Evolutionary conservation across 2,329 filamentous ascomycete genomes (phyloP).

Genomic region (Phialophora verrucosa): DNA sequence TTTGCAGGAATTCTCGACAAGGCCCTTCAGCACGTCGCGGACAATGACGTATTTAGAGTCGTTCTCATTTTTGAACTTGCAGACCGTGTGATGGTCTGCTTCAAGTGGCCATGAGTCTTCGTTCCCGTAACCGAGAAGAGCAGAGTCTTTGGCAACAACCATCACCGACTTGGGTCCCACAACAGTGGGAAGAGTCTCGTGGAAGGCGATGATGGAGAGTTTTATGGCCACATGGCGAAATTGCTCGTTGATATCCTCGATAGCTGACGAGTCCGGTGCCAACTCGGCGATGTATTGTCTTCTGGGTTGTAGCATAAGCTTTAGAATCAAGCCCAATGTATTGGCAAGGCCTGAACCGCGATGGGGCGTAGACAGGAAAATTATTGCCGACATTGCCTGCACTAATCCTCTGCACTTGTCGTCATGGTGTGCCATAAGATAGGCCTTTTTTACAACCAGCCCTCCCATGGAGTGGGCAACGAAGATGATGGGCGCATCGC

Average conservation of each 20-base stretch:
- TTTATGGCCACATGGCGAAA: constrained; percentile 50
- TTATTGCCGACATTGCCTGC: constrained; percentile 29
- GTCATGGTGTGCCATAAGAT: constrained; percentile 23
- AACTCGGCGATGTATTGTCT: constrained; percentile 46
- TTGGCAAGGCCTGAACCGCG: constrained; percentile 40
- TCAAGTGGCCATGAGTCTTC: constrained; percentile 49
- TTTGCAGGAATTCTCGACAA: constrained; percentile 23
- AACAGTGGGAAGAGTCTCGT: constrained; percentile 48
- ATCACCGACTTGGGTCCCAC: not conserved
- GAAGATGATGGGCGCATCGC: constrained; percentile 28
- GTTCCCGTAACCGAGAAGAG: constrained; percentile 51
- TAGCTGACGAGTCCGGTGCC: constrained; percentile 43
- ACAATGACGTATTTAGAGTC: constrained; percentile 42
- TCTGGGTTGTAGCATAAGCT: not conserved
- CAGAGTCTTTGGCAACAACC: constrained; percentile 49
- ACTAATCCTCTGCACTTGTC: constrained; percentile 9
- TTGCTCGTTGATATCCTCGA: constrained; percentile 53
- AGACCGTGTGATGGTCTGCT: constrained; percentile 45
- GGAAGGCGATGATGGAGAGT: constrained; percentile 54
- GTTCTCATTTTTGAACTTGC: constrained; percentile 41
- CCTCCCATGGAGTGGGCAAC: constrained; percentile 32
- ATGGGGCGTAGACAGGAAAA: constrained; percentile 44
- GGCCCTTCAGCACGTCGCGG: constrained; percentile 19
- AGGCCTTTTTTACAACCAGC: constrained; percentile 29
- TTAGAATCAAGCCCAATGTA: constrained; percentile 44